phyloP scores from a whole-genome alignment of 441 rosid genomes.

The Lagerstroemia fauriei region DNA sequence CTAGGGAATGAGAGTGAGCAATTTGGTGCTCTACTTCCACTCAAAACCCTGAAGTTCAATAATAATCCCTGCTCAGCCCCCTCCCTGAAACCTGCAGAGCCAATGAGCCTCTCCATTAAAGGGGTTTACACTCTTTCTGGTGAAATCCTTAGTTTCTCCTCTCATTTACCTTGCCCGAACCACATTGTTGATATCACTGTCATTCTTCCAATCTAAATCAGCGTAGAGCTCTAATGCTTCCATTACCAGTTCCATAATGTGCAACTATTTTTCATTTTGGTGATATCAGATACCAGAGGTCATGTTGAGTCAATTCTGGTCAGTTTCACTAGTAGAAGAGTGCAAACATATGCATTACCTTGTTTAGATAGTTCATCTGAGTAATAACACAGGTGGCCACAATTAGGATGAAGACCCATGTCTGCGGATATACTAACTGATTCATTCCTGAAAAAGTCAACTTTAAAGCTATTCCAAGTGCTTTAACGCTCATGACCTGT shows the following conservation, averaged over 20 bases:
- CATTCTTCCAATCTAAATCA: background rate
- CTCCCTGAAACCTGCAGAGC: background rate
- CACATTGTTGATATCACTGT: background rate
- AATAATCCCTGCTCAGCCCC: background rate
- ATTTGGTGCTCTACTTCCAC: background rate
- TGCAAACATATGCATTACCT: slow-evolving; percentile 39
- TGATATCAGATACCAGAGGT: background rate
- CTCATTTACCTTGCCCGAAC: background rate
- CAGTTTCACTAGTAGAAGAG: background rate
- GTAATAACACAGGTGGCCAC: slow-evolving; percentile 60
- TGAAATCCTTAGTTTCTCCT: background rate
- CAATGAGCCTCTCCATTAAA: no score
- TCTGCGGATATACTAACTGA: slow-evolving; percentile 64
- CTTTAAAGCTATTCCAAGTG: slow-evolving; percentile 69
- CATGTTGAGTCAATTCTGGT: background rate
- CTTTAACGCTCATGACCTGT: slow-evolving; percentile 77
- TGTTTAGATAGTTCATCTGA: slow-evolving; percentile 67
- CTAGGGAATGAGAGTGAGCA: no score
- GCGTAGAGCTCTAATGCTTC: background rate
- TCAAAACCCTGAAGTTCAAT: background rate
- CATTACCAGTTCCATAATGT: background rate
- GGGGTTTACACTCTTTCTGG: background rate
- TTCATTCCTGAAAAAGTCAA: slow-evolving; percentile 65
- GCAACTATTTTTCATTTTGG: no score
- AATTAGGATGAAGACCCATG: slow-evolving; percentile 59